Conservation (phyloP, 306 rosid genomes). For the Trifolium repens region DNA sequence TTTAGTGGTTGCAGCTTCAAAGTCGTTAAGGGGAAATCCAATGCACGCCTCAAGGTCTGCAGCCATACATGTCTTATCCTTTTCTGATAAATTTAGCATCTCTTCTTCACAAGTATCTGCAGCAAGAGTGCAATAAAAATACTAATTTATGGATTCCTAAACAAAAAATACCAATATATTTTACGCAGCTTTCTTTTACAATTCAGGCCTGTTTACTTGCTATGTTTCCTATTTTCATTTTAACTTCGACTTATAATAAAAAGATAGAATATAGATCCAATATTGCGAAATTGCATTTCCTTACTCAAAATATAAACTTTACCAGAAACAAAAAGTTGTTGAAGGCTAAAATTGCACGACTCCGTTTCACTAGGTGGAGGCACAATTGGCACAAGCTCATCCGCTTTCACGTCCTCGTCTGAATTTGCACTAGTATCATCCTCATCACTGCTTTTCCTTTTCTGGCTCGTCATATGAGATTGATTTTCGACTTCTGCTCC, state of each 20-base stretch:
- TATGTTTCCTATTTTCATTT: too few relatives aligned
- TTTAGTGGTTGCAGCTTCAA: constrained; percentile 15
- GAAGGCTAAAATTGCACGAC: constrained; percentile 5
- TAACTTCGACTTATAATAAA: too few relatives aligned
- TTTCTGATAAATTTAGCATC: constrained; percentile 1
- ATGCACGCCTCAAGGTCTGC: constrained; percentile 21
- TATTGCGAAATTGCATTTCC: neutral
- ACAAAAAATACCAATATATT: neutral
- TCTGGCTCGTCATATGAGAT: neutral
- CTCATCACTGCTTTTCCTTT: neutral
- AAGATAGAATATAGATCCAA: too few relatives aligned
- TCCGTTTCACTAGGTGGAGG: constrained; percentile 11
- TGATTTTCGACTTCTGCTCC: neutral
- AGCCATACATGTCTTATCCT: neutral
- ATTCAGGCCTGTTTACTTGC: too few relatives aligned
- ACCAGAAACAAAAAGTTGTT: constrained; percentile 33
- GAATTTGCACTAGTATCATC: constrained; percentile 2
- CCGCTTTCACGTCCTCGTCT: neutral
- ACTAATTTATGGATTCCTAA: neutral
- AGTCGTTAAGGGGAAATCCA: neutral
- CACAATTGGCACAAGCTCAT: constrained; percentile 10
- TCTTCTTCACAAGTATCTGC: constrained; percentile 23
- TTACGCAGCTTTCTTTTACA: too few relatives aligned
- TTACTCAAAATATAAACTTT: neutral
- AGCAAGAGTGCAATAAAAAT: neutral